Evolutionary conservation across 768 basidiomycete species (phyloP).

Genomic region (Lactarius vividus): DNA sequence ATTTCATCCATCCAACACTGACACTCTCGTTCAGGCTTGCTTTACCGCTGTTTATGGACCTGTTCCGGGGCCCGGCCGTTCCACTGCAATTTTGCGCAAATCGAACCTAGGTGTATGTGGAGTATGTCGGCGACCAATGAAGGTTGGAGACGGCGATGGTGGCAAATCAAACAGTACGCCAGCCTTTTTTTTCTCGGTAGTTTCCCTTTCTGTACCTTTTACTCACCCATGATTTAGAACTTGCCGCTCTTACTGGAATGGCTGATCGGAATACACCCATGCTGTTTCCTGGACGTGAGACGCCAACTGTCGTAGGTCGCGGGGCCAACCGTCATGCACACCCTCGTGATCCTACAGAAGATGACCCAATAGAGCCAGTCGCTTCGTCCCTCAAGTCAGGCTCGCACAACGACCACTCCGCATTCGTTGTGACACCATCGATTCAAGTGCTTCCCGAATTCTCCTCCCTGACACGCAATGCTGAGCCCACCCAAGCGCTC

Average conservation of each 20-base stretch:
- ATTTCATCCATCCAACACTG: neutral
- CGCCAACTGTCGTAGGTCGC: constrained; percentile 40
- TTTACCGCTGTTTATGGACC: constrained; percentile 97
- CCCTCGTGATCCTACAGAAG: constrained; percentile 65
- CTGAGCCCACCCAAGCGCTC: constrained; percentile 72
- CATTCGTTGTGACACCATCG: constrained; percentile 85
- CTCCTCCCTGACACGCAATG: constrained; percentile 69
- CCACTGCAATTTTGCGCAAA: constrained; percentile 56
- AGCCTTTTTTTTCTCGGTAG: constrained; percentile 19
- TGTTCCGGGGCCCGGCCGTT: constrained; percentile 56
- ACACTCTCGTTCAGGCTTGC: constrained; percentile 64
- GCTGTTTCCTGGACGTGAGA: constrained; percentile 70
- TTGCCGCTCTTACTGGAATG: constrained; percentile 92
- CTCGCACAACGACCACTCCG: constrained; percentile 38
- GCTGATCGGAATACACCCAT: constrained; percentile 54
- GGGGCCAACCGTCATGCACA: constrained; percentile 33
- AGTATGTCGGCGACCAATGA: constrained; percentile 96
- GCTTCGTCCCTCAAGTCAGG: constrained; percentile 46
- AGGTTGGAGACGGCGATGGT: constrained; percentile 83
- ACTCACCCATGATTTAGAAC: constrained; percentile 53
- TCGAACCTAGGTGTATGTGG: constrained; percentile 93
- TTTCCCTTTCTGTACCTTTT: neutral
- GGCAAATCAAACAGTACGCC: constrained; percentile 85
- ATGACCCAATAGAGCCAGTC: constrained; percentile 76
- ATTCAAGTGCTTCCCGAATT: constrained; percentile 96